Percentiles rank a stretch among this genome's conserved stretches.
Conservation (phyloP, 306 rosid species). For the Vicia faba region DNA sequence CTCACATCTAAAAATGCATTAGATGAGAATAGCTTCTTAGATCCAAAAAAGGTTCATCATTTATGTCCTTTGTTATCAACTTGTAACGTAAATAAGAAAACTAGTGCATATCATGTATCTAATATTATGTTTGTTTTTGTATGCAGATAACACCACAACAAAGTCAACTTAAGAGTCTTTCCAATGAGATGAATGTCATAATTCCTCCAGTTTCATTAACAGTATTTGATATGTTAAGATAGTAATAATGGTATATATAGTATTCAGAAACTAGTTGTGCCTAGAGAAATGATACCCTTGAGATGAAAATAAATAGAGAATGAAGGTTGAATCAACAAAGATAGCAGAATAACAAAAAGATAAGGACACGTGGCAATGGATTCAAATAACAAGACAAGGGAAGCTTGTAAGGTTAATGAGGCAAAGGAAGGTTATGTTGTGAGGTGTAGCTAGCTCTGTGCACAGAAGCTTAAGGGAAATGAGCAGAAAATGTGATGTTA, state of each 20-base stretch:
- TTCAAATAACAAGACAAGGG: neutral
- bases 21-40: conserved; percentile 69
- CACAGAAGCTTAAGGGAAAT: neutral
- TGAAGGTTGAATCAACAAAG: neutral
- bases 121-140: conserved; percentile 7
- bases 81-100: neutral
- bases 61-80: neutral
- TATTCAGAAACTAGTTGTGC: neutral
- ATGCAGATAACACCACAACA: conserved; percentile 53
- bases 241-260: conserved; percentile 20
- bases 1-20: conserved; percentile 54
- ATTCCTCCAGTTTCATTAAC: conserved; percentile 59
- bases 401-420: neutral
- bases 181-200: conserved; percentile 38
- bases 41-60: conserved; percentile 60
- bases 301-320: neutral
- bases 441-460: too few relatives aligned
- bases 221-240: conserved; percentile 56
- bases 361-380: neutral
- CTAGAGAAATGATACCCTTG: neutral
- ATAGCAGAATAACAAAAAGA: neutral
- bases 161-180: conserved; percentile 40
- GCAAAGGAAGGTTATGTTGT: too few relatives aligned
- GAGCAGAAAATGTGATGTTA: neutral
- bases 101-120: neutral